Evolutionary conservation across 2,329 filamentous ascomycete species (phyloP).

Genomic region (Ceratocystis eucalypticola): DNA sequence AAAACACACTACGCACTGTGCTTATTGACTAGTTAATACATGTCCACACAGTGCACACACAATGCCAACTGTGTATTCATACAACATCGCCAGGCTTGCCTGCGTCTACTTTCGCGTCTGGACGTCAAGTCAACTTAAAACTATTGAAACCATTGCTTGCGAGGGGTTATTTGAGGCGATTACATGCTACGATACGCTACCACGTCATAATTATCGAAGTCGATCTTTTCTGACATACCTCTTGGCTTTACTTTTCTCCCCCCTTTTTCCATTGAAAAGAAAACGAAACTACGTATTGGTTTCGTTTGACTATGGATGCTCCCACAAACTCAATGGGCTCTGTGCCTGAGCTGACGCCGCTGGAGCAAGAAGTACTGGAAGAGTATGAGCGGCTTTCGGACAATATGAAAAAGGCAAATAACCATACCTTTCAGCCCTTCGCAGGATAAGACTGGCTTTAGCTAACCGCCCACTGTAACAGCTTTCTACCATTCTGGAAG

Average conservation of each 20-base stretch:
- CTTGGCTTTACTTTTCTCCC: neutral
- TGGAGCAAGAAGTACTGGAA: slow-evolving; percentile 88
- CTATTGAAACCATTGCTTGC: too few species aligned
- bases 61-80: neutral
- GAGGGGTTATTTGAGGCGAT: too few species aligned
- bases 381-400: slow-evolving; percentile 79
- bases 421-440: slow-evolving; percentile 4
- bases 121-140: neutral
- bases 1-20: too few species aligned
- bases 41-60: neutral
- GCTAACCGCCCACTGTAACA: slow-evolving; percentile 24
- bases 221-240: neutral
- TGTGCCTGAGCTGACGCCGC: slow-evolving; percentile 51
- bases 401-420: slow-evolving; percentile 76
- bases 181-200: neutral
- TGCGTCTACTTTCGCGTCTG: neutral
- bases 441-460: neutral
- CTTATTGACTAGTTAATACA: too few species aligned
- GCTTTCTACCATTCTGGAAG: slow-evolving; percentile 47
- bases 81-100: neutral
- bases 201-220: neutral
- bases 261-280: neutral
- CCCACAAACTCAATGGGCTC: slow-evolving; percentile 21
- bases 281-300: neutral
- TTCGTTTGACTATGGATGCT: slow-evolving; percentile 11